Evolutionary conservation across 805 yeast genomes (phyloP).

Genomic region (Kuraishia piskuri): DNA sequence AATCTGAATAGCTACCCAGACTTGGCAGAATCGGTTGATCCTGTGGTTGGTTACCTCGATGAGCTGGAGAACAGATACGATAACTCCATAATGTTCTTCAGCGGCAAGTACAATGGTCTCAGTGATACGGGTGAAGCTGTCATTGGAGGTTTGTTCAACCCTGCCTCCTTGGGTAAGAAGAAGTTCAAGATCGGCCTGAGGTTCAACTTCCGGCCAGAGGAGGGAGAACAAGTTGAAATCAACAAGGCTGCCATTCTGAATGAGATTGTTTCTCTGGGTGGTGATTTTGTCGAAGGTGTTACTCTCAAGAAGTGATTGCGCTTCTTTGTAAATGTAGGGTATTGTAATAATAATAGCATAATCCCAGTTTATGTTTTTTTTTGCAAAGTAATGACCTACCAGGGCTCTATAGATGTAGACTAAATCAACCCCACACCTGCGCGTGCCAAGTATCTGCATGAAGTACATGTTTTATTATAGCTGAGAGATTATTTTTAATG

Average conservation of each 20-base stretch:
- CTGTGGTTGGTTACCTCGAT: constrained; percentile 46
- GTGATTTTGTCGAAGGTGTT: constrained; percentile 46
- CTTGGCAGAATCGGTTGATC: constrained; percentile 34
- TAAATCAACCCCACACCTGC: too few species aligned
- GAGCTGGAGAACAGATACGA: constrained; percentile 59
- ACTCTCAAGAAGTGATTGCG: not conserved
- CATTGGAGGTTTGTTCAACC: constrained; percentile 77
- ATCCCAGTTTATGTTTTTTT: not conserved
- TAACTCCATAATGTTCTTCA: constrained; percentile 63
- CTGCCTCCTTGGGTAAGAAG: constrained; percentile 40
- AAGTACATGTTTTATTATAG: too few species aligned
- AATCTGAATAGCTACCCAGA: constrained; percentile 32
- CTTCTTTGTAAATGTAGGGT: not conserved
- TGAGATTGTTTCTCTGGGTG: constrained; percentile 65
- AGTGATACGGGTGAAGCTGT: constrained; percentile 47
- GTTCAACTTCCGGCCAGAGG: constrained; percentile 56
- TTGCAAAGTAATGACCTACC: too few species aligned
- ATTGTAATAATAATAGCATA: not conserved
- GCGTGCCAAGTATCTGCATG: too few species aligned
- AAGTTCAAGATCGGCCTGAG: constrained; percentile 78
- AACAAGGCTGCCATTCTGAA: constrained; percentile 66
- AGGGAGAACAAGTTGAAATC: constrained; percentile 40
- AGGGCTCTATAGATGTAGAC: too few species aligned
- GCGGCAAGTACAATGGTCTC: constrained; percentile 44
- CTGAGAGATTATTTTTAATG: too few species aligned